These are phyloP conservation scores for Zygosaccharomyces pseudorouxii DNA, from an alignment of 805 yeast species.

Conservation along the genomic window DNA sequence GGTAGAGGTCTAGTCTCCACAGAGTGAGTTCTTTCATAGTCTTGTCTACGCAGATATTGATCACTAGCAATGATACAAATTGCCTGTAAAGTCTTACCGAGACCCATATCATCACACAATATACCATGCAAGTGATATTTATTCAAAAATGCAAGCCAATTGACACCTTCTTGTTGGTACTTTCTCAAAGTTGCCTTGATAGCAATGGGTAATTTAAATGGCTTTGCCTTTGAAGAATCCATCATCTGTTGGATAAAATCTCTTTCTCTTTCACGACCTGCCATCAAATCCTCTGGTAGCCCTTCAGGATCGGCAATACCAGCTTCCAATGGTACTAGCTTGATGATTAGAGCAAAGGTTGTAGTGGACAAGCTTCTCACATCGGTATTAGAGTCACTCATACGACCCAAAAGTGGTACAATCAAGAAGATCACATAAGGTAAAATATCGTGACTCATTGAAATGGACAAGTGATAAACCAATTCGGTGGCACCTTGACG, in stretches of 20 bases:
- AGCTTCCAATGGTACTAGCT: constrained; percentile 92
- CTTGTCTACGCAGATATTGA: constrained; percentile 77
- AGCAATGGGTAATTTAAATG: constrained; percentile 84
- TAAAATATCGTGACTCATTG: constrained; percentile 83
- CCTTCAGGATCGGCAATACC: constrained; percentile 95
- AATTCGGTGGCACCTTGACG: constrained; percentile 95
- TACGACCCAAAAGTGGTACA: constrained; percentile 94
- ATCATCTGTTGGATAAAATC: constrained; percentile 95
- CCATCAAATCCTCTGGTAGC: constrained; percentile 76
- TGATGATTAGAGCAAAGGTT: constrained; percentile 92
- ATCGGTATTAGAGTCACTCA: constrained; percentile 91
- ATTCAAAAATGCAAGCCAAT: constrained; percentile 94
- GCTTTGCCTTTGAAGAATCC: constrained; percentile 87
- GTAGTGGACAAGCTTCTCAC: constrained; percentile 90
- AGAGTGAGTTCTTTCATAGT: constrained; percentile 52
- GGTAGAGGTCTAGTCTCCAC: constrained; percentile 73
- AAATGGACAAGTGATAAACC: constrained; percentile 73
- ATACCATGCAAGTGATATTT: constrained; percentile 95
- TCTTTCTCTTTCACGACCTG: constrained; percentile 89
- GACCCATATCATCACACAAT: constrained; percentile 98
- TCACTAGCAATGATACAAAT: constrained; percentile 96
- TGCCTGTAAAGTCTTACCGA: constrained; percentile 95
- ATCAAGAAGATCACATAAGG: constrained; percentile 94
- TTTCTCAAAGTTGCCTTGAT: constrained; percentile 89
- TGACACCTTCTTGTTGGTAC: constrained; percentile 97